A percentile compares a stretch with the other conserved stretches of the same genome.
phyloP scores from a whole-genome alignment of 306 rosid species.

The Medicago truncatula region MtrunA17r5.0-ANR NC_053047.1:9887001-9887500 shows the following conservation, averaged over 20 bases:
- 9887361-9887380: constrained; percentile 60
- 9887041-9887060: background rate
- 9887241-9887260: background rate
- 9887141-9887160: background rate
- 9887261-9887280: constrained; percentile 43
- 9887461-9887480: constrained; percentile 26
- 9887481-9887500: constrained; percentile 52
- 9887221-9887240: background rate
- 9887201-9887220: background rate
- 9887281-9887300: constrained; percentile 66
- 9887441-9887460: background rate
- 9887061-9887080: background rate
- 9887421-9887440: background rate
- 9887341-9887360: constrained; percentile 51
- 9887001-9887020: background rate
- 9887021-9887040: background rate
- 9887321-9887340: constrained; percentile 51
- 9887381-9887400: constrained; percentile 51
- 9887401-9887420: constrained; percentile 27
- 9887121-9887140: background rate
- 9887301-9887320: constrained; percentile 53
- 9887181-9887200: background rate
- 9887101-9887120: background rate
- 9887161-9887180: background rate
- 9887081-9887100: background rate